Conservation (phyloP, 352 stramenopile genomes). For the Phytophthora tentaculata region DNA sequence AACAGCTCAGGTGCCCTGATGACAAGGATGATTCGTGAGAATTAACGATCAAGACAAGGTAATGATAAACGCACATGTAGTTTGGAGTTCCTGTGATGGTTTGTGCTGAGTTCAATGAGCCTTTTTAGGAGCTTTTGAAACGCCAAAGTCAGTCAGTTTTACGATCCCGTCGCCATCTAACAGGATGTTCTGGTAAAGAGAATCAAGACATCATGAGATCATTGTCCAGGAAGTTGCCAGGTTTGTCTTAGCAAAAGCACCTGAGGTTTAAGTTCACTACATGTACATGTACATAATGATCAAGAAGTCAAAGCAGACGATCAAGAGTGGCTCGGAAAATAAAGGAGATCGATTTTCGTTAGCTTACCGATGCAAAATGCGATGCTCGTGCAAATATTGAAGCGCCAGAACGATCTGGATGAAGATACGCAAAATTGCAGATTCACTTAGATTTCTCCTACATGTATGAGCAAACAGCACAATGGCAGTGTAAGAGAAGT, state of each 20-base stretch:
- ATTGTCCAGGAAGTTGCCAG: background rate
- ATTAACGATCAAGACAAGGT: background rate
- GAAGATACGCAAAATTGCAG: constrained; percentile 71
- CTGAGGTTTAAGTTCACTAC: constrained; percentile 68
- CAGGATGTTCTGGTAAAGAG: constrained; percentile 51
- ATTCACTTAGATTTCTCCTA: constrained; percentile 39
- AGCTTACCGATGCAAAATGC: constrained; percentile 66
- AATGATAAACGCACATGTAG: constrained; percentile 63
- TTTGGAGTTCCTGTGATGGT: constrained; percentile 75
- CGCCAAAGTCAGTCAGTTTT: constrained; percentile 81
- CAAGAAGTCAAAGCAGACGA: background rate
- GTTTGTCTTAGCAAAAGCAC: constrained; percentile 4
- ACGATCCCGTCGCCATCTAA: constrained; percentile 60
- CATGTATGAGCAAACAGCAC: constrained; percentile 13
- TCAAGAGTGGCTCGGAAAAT: background rate
- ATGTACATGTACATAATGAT: no score
- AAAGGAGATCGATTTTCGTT: background rate
- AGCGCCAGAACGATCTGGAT: constrained; percentile 68
- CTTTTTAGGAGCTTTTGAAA: constrained; percentile 50
- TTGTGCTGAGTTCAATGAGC: constrained; percentile 53
- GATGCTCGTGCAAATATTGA: constrained; percentile 61
- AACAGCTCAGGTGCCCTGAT: constrained; percentile 76
- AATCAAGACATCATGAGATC: no score
- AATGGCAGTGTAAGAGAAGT: constrained; percentile 1
- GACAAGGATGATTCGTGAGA: background rate